A percentile compares a stretch with the other conserved stretches of the same genome.
Evolutionary conservation across 768 basidiomycete species (phyloP).

Genomic region (Hypholoma fasciculare): DNA sequence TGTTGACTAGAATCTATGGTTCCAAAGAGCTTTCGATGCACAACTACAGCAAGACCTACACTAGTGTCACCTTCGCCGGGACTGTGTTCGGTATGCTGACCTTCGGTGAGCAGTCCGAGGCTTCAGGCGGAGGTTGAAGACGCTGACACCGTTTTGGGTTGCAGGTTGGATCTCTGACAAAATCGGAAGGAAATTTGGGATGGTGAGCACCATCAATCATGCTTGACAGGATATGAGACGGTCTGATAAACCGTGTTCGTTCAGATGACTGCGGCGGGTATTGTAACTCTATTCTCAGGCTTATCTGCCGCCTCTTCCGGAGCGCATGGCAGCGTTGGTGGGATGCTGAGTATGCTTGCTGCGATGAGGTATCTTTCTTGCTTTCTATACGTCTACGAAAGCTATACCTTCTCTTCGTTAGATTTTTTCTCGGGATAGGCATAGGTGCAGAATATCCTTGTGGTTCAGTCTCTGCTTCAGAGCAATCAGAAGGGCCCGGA

Average conservation of each 20-base stretch:
- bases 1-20: slow-evolving; percentile 74
- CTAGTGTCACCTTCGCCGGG: slow-evolving; percentile 79
- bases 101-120: slow-evolving; percentile 53
- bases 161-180: slow-evolving; percentile 78
- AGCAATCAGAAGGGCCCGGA: slow-evolving; percentile 83
- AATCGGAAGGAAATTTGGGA: slow-evolving; percentile 84
- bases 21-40: slow-evolving; percentile 44
- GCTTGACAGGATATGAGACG: too few relatives aligned
- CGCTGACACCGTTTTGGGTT: neutral
- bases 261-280: slow-evolving; percentile 75
- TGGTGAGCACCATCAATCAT: slow-evolving; percentile 47
- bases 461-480: slow-evolving; percentile 85
- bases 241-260: too few relatives aligned
- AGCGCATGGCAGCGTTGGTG: slow-evolving; percentile 66
- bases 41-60: slow-evolving; percentile 64
- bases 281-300: slow-evolving; percentile 81
- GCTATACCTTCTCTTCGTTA: slow-evolving; percentile 22
- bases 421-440: slow-evolving; percentile 88
- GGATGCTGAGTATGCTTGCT: slow-evolving; percentile 75
- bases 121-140: too few relatives aligned
- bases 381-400: neutral
- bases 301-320: slow-evolving; percentile 85
- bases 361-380: slow-evolving; percentile 63
- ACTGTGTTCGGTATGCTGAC: slow-evolving; percentile 80
- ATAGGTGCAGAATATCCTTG: slow-evolving; percentile 90